These are phyloP conservation scores for Melampsora americana DNA, from an alignment of 1,284 basidiomycete genomes.

Conservation along the genomic window DNA sequence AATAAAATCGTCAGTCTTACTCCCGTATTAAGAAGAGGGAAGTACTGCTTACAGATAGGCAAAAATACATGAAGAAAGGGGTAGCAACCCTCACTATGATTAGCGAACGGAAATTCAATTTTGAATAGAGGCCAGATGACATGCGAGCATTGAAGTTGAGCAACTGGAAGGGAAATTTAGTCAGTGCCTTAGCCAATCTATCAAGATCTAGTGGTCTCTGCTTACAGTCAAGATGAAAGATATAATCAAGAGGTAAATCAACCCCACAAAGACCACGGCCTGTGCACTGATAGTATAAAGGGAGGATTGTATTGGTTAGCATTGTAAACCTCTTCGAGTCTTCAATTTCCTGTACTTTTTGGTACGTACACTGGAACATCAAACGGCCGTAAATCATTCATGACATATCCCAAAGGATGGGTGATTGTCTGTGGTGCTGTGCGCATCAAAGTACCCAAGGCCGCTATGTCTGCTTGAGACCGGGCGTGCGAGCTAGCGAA, in stretches of 20 bases:
- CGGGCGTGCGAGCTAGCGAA: conserved; percentile 11
- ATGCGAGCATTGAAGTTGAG: conserved; percentile 11
- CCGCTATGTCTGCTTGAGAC: conserved; percentile 1
- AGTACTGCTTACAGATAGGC: conserved; percentile 23
- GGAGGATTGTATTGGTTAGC: background rate
- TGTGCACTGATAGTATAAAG: background rate
- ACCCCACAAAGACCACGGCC: conserved; percentile 22
- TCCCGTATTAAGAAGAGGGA: background rate
- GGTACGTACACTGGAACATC: conserved; percentile 38
- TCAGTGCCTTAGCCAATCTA: background rate
- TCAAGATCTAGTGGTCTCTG: background rate
- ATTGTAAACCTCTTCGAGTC: background rate
- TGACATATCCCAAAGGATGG: conserved; percentile 26
- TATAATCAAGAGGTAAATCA: conserved; percentile 36
- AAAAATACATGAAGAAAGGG: conserved; percentile 32
- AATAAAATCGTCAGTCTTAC: background rate
- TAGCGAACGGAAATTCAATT: conserved; percentile 22
- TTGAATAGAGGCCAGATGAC: conserved; percentile 16
- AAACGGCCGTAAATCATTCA: conserved; percentile 30
- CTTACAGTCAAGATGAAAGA: conserved; percentile 25
- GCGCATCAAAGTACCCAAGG: conserved; percentile 5
- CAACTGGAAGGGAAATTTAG: conserved; percentile 9
- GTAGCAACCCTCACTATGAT: conserved; percentile 19
- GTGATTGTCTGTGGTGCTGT: conserved; percentile 29
- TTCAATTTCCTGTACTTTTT: background rate